phyloP scores from a whole-genome alignment of 257 asterid species.

The Penstemon newberryi region DNA sequence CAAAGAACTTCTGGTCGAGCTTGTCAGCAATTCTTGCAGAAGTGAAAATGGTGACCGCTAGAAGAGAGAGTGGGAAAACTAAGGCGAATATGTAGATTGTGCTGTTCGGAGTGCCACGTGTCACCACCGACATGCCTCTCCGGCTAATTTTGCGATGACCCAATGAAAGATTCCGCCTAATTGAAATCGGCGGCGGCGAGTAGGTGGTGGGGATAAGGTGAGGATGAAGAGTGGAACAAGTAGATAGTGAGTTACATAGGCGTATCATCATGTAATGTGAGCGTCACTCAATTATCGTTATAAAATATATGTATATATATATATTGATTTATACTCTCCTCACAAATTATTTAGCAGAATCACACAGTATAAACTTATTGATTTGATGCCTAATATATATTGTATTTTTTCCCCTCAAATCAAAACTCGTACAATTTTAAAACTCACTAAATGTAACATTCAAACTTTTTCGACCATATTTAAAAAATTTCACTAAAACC shows the following conservation, averaged over 20 bases:
- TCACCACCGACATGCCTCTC: constrained; percentile 38
- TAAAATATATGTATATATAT: no score
- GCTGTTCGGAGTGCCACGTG: constrained; percentile 37
- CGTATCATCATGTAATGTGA: not conserved
- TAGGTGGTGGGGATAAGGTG: constrained; percentile 21
- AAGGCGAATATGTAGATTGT: constrained; percentile 50
- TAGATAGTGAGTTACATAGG: constrained; percentile 3
- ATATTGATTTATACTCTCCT: no score
- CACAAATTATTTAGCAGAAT: no score
- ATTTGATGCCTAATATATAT: no score
- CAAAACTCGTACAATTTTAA: no score
- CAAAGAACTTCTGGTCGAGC: constrained; percentile 53
- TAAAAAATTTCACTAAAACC: no score
- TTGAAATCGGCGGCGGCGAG: not conserved
- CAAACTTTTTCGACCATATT: no score
- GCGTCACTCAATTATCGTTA: no score
- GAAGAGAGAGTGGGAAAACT: constrained; percentile 49
- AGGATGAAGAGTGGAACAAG: constrained; percentile 1
- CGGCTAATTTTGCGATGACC: not conserved
- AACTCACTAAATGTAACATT: no score
- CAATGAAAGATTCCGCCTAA: not conserved
- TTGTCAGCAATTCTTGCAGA: constrained; percentile 44
- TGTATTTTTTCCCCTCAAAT: no score
- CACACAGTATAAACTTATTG: no score
- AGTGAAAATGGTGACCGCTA: constrained; percentile 48